Base-by-base conservation (phyloP, 1,139 yeast genomes). In the Saccharomyces uvarum region DNA sequence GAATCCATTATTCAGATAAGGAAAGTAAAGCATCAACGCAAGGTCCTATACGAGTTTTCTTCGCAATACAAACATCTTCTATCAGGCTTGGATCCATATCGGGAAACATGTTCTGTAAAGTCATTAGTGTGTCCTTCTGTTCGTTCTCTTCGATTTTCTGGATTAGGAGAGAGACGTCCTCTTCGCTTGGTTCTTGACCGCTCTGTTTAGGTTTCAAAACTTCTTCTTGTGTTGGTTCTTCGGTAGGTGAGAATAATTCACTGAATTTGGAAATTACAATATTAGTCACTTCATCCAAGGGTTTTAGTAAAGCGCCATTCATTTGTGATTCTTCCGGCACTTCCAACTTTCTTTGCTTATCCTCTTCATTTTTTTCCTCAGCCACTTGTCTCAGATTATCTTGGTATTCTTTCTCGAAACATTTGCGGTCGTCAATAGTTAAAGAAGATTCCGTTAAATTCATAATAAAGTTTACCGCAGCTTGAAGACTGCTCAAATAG, bases 401-500 rank as follows among this genome's bases (percentile, higher is more conserved):
- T 50, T 56, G 53, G 77, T 80, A 80, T 80, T 81, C 51, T 75
- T 75, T 56, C 70, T 80, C 70, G 79, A 75, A 64, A 73, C 75
- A 75, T 59, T 70, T 78, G 56, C 85, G 90, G 54, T 81, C 83
- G 51, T 78, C 69, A 2, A 90, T 81, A 0, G 91, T 83, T 51
- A 91, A 73, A 32, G 83, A 80, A 2, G 80, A 78, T 48, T 73
- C 71, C 50, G 77, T 80, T 50, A 91, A 70, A 24, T 81, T 80
- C 56, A 83, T 80, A 27, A 91, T 80, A 66, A 90, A 91, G 54
- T 83, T 79, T 32, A 89, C 79, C 0, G 97, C 97, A 2, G 93
- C 95, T 65, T 88, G 89, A 31, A 88, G 71, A n/a, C 95, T 86
- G 42, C 95, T 86, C 54, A 91, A 74, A 67, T 91, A 91, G 68